Conservation (phyloP, 2,329 filamentous ascomycete genomes). For the Chrysoporthe deuterocubensis region DNA sequence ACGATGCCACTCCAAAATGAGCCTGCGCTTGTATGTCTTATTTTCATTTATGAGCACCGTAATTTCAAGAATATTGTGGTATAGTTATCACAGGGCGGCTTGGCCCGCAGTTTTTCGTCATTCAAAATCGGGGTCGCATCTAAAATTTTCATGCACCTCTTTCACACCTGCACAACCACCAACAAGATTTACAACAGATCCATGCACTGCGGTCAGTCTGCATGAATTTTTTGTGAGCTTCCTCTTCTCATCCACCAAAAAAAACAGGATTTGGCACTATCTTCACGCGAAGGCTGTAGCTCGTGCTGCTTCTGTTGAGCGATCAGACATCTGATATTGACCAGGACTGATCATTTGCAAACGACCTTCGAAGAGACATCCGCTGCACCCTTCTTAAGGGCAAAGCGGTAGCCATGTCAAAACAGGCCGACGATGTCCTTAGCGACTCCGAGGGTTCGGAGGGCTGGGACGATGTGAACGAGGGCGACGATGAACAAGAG, state of each 20-base stretch:
- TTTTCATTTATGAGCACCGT: neutral
- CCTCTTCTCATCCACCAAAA: neutral
- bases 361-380: neutral
- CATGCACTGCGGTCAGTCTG: neutral
- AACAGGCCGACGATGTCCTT: slow-evolving; percentile 29
- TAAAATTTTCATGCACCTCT: slow-evolving; percentile 25
- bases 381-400: neutral
- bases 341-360: neutral
- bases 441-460: slow-evolving; percentile 45
- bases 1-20: neutral
- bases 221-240: neutral
- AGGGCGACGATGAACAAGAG: slow-evolving; percentile 65
- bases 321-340: neutral
- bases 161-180: slow-evolving; percentile 6
- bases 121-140: slow-evolving; percentile 26
- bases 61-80: neutral
- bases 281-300: neutral
- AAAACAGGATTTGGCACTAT: neutral
- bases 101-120: slow-evolving; percentile 22
- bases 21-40: neutral
- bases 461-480: slow-evolving; percentile 38
- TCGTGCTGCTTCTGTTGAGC: neutral
- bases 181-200: slow-evolving; percentile 21
- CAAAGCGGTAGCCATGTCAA: slow-evolving; percentile 19
- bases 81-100: slow-evolving; percentile 12